A percentile compares a stretch with the other conserved stretches of the same genome.
Conservation (phyloP, 345 rosid species). For the Nasturtium officinale region DNA sequence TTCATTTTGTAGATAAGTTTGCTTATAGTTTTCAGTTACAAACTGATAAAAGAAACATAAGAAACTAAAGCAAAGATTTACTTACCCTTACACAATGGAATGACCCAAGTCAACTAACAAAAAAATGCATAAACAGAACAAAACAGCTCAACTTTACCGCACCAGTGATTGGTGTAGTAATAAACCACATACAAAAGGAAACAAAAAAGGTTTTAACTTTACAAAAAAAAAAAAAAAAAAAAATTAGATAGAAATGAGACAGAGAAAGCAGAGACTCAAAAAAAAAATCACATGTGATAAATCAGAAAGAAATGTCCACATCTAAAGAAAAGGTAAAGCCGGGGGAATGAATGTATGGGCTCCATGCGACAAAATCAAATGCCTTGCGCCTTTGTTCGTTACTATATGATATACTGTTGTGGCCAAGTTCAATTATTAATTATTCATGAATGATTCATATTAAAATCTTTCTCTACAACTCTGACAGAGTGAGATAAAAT, state of each 20-base stretch:
- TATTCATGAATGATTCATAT: constrained; percentile 18
- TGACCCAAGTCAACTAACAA: neutral
- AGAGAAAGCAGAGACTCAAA: constrained; percentile 27
- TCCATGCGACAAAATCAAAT: constrained; percentile 36
- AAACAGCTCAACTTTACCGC: neutral
- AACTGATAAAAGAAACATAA: neutral
- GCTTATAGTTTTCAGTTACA: neutral
- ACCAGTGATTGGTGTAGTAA: constrained; percentile 21
- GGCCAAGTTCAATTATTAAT: constrained; percentile 23
- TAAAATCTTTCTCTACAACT: neutral
- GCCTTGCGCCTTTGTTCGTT: neutral
- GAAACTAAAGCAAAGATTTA: neutral
- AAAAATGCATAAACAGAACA: neutral
- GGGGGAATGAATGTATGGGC: constrained; percentile 42
- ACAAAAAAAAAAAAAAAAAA: neutral
- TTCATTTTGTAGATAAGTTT: neutral
- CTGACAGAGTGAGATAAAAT: constrained; percentile 19
- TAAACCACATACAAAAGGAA: neutral
- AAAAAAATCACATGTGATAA: constrained; percentile 32
- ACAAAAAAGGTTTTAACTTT: neutral
- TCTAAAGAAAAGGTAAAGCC: constrained; percentile 17
- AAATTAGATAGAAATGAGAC: constrained; percentile 22
- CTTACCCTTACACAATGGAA: neutral
- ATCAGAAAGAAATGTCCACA: constrained; percentile 31
- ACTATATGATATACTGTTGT: neutral